A percentile compares a stretch with the other conserved stretches of the same genome.
Conservation (phyloP, 2,329 filamentous ascomycete species). For the Fusarium sacchari region DNA sequence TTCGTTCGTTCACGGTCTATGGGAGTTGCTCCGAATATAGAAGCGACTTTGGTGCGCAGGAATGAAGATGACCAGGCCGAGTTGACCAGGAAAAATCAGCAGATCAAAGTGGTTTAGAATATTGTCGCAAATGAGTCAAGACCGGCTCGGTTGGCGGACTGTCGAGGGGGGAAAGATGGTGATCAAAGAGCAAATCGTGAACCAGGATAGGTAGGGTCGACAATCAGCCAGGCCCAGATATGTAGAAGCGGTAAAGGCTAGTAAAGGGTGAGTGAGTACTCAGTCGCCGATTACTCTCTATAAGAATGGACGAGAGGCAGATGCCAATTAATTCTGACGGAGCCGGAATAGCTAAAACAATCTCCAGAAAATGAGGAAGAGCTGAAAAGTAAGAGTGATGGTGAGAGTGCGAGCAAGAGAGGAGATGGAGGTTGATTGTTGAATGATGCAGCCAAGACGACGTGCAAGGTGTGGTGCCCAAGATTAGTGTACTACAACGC, state of each 20-base stretch:
- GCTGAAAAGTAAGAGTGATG: constrained; percentile 15
- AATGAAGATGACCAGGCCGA: constrained; percentile 25
- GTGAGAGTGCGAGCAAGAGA: constrained; percentile 7
- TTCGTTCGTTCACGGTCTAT: constrained; percentile 33
- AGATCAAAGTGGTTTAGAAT: not conserved
- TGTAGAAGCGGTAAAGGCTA: constrained; percentile 23
- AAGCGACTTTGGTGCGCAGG: constrained; percentile 32
- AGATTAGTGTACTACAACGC: constrained; percentile 6
- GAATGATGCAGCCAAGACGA: constrained; percentile 40
- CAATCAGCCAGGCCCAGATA: constrained; percentile 21
- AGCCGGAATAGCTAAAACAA: constrained; percentile 4
- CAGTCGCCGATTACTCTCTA: constrained; percentile 27
- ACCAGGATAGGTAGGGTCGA: constrained; percentile 25
- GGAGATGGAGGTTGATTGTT: constrained; percentile 18
- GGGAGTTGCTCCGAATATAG: constrained; percentile 32
- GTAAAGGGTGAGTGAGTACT: not conserved
- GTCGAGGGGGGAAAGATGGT: constrained; percentile 3
- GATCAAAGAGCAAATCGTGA: constrained; percentile 22
- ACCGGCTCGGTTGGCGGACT: not conserved
- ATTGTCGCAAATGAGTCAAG: constrained; percentile 6
- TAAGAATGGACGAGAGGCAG: constrained; percentile 12
- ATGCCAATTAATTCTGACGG: constrained; percentile 23
- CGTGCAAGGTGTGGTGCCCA: constrained; percentile 19
- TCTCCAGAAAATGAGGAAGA: constrained; percentile 13
- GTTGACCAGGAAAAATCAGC: constrained; percentile 18